A percentile compares a stretch with the other conserved stretches of the same genome.
phyloP scores from a whole-genome alignment of 441 rosid genomes.

The Viola pubescens region DNA sequence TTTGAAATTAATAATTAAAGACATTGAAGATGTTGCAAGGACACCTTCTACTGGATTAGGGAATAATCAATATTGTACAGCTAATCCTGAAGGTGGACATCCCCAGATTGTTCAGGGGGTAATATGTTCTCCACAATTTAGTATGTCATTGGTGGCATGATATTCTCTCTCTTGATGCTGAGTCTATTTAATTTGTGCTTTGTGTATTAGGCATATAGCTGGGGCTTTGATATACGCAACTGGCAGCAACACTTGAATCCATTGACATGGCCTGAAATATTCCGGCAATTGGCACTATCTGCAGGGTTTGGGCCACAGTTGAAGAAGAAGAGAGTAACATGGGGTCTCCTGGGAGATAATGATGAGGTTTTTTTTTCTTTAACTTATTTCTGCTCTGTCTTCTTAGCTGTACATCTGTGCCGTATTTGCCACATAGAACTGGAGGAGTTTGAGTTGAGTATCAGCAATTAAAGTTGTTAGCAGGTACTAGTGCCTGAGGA shows the following conservation, averaged over 20 bases:
- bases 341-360: conserved; percentile 42
- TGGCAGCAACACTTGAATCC: conserved; percentile 89
- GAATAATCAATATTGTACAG: conserved; percentile 59
- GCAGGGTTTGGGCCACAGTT: conserved; percentile 86
- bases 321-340: conserved; percentile 45
- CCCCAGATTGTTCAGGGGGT: conserved; percentile 97
- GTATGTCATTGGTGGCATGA: conserved; percentile 8
- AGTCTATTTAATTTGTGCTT: conserved; percentile 15
- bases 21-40: conserved; percentile 95
- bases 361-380: conserved; percentile 42
- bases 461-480: no score
- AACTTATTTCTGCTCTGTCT: conserved; percentile 9
- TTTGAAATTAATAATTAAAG: conserved; percentile 70
- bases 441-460: no score
- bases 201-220: conserved; percentile 69
- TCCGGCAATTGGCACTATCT: conserved; percentile 82
- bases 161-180: conserved; percentile 19
- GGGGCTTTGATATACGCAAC: conserved; percentile 97
- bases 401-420: neutral
- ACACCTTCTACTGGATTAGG: conserved; percentile 77
- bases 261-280: conserved; percentile 94
- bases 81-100: conserved; percentile 98
- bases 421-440: no score
- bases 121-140: conserved; percentile 19
- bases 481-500: no score